These are phyloP conservation scores for Podospora conica DNA, from an alignment of 495 filamentous ascomycete genomes.

Conservation along the genomic window DNA sequence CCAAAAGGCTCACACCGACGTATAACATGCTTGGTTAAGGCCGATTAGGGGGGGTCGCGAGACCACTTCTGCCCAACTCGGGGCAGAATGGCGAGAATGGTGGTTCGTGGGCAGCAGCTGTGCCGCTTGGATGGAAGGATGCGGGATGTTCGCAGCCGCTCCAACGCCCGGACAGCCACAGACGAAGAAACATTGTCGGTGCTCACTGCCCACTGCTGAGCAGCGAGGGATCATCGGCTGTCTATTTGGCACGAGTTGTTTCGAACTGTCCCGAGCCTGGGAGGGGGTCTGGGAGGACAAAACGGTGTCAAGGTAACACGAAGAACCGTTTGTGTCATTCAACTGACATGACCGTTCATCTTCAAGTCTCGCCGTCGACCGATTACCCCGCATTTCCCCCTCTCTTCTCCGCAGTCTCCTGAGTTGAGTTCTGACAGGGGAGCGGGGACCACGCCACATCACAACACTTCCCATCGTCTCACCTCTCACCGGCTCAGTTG, in stretches of 20 bases:
- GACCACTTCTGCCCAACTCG: neutral
- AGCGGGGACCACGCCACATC: neutral
- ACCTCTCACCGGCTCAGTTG: too few relatives aligned
- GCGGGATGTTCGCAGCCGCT: neutral
- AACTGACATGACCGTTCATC: neutral
- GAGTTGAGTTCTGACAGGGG: too few relatives aligned
- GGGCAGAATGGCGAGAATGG: neutral
- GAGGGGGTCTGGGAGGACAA: neutral
- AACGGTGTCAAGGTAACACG: neutral
- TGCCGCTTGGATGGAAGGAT: neutral
- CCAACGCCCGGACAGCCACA: neutral
- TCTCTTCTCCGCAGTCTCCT: too few relatives aligned
- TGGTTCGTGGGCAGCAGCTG: neutral
- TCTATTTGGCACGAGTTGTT: neutral
- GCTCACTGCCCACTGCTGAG: too few relatives aligned
- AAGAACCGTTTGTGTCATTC: neutral
- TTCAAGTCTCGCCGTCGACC: too few relatives aligned
- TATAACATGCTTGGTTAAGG: conserved; percentile 5
- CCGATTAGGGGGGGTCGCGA: conserved; percentile 1
- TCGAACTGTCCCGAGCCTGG: neutral
- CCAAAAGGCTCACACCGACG: conserved; percentile 6
- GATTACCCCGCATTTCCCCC: too few relatives aligned
- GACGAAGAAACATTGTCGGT: neutral
- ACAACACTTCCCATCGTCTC: neutral
- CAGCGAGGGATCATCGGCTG: neutral